Conservation (phyloP, 139 green algal genomes). For the Chlorella sorokiniana region DNA sequence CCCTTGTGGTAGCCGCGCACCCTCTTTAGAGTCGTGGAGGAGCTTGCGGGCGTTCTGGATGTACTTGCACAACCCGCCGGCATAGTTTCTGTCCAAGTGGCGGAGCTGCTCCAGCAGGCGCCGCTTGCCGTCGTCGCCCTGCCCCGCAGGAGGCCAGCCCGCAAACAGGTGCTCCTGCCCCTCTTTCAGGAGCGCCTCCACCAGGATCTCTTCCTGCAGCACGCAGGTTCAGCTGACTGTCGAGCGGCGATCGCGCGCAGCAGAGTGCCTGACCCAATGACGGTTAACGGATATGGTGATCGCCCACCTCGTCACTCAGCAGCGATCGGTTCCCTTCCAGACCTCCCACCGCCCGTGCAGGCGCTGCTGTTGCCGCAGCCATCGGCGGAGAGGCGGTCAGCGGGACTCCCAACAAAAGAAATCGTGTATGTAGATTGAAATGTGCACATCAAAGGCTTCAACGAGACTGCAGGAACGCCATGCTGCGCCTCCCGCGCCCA, state of each 20-base stretch:
- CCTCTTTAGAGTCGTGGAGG: constrained; percentile 81
- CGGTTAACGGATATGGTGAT: neutral
- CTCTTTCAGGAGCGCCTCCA: constrained; percentile 39
- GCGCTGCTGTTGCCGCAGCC: neutral
- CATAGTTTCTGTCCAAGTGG: constrained; percentile 78
- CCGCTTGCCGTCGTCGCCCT: constrained; percentile 62
- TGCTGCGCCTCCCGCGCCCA: no score
- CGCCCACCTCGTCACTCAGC: constrained; percentile 11
- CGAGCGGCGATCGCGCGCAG: neutral
- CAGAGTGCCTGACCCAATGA: neutral
- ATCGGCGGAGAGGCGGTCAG: neutral
- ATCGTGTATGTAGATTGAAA: no score
- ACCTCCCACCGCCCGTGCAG: neutral
- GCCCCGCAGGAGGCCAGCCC: constrained; percentile 68
- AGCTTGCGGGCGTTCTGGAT: constrained; percentile 87
- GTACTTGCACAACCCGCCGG: constrained; percentile 84
- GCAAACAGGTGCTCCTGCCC: constrained; percentile 83
- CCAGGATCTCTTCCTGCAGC: constrained; percentile 46
- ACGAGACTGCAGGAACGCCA: no score
- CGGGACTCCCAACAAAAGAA: no score
- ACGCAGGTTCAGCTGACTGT: neutral
- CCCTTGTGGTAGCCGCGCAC: constrained; percentile 31
- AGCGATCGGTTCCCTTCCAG: neutral
- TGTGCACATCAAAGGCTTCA: no score
- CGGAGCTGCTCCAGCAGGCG: constrained; percentile 68